Conservation (phyloP, 164 flowering plant species). For the Echeveria elegans region DNA sequence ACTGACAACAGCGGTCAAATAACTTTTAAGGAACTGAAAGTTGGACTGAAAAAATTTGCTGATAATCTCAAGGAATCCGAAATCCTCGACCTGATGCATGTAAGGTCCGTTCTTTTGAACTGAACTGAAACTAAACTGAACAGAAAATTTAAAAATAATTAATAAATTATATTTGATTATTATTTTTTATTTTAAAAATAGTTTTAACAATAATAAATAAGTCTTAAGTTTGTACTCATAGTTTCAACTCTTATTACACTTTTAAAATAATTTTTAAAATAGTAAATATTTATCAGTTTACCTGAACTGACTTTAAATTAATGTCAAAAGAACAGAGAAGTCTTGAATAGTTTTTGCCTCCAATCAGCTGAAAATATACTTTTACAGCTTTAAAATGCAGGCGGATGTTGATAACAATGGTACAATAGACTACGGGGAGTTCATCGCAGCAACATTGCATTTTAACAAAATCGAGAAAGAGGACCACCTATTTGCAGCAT, state of each 20-base stretch:
- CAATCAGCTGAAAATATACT: neutral
- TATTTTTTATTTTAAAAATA: too few species aligned
- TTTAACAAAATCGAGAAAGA: slow-evolving; percentile 54
- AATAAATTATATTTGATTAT: too few species aligned
- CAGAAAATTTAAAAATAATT: too few species aligned
- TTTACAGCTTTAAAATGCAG: slow-evolving; percentile 20
- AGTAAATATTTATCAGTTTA: too few species aligned
- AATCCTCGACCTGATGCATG: slow-evolving; percentile 69
- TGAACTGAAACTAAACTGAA: too few species aligned
- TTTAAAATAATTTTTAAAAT: too few species aligned
- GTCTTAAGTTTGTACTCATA: too few species aligned
- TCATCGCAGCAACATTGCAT: slow-evolving; percentile 72
- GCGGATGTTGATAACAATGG: slow-evolving; percentile 76
- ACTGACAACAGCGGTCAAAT: slow-evolving; percentile 85
- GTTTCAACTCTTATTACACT: too few species aligned
- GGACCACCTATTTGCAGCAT: slow-evolving; percentile 64
- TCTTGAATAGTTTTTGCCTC: neutral
- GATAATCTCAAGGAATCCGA: slow-evolving; percentile 77
- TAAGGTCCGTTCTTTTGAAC: too few species aligned
- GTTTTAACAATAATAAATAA: too few species aligned
- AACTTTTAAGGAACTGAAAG: slow-evolving; percentile 78
- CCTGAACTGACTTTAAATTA: too few species aligned
- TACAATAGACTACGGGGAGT: slow-evolving; percentile 72
- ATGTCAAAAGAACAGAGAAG: too few species aligned
- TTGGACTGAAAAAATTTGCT: slow-evolving; percentile 67